phyloP scores from a whole-genome alignment of 805 yeast species.

The Zygotorulaspora sp. region DNA sequence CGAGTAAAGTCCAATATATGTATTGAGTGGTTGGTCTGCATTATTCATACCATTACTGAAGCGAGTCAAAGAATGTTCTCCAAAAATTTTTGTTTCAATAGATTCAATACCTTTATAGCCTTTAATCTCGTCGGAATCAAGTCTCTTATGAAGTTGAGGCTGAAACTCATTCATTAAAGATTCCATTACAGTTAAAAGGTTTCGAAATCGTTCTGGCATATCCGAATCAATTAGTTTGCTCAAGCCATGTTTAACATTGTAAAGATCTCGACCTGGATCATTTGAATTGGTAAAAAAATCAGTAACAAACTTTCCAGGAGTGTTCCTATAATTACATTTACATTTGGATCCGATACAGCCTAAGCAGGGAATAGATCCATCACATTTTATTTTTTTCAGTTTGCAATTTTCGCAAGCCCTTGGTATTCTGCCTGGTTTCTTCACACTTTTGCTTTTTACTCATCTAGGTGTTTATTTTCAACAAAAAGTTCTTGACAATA shows the following conservation, averaged over 20 bases:
- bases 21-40: background rate
- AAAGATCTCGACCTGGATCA: slow-evolving; percentile 10
- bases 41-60: background rate
- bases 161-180: slow-evolving; percentile 8
- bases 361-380: slow-evolving; percentile 48
- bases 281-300: slow-evolving; percentile 8
- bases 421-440: slow-evolving; percentile 3
- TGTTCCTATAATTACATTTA: slow-evolving; percentile 7
- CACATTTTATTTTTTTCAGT: slow-evolving; percentile 52
- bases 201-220: slow-evolving; percentile 1
- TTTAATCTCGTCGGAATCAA: slow-evolving; percentile 3
- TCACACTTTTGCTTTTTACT: too few relatives aligned
- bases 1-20: slow-evolving; percentile 15
- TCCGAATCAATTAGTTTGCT: slow-evolving; percentile 4
- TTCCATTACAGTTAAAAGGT: slow-evolving; percentile 4
- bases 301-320: background rate
- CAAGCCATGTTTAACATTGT: slow-evolving; percentile 3
- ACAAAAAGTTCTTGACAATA: too few relatives aligned
- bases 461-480: too few relatives aligned
- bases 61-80: slow-evolving; percentile 2
- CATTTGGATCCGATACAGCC: slow-evolving; percentile 36
- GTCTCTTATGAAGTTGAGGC: slow-evolving; percentile 6
- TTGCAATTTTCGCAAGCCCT: slow-evolving; percentile 57
- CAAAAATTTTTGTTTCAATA: slow-evolving; percentile 13
- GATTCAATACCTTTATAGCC: slow-evolving; percentile 7